Base-by-base conservation (phyloP, 495 filamentous ascomycete species). In the Clavariopsis aquatica region DNA sequence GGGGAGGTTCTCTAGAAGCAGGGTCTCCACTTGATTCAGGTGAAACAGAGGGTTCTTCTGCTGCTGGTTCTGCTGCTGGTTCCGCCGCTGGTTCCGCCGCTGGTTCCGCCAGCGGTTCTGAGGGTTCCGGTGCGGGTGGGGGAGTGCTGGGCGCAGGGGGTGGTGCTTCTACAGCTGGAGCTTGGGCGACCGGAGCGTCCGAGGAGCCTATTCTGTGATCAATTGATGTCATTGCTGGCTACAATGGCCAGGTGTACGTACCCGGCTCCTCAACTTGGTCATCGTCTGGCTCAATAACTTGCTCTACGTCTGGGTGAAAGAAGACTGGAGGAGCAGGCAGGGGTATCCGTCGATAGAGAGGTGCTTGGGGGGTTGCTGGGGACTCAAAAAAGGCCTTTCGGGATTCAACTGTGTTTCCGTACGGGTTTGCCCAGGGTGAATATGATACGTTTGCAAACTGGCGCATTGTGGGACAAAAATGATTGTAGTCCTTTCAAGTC, bases 341-440 rank as follows among this genome's bases (percentile, higher is more conserved):
- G 26, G 60, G 29, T 41, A 68, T 49, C 17, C 65, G 52, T 27
- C 55, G 52, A 31, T 68, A 68, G 12, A 38, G 47, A 52, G 45
- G 45, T 17, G 13, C 52, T 49, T 41, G 28, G 41, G 45, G 24
- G 17, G 20, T 26, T n/a, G 38, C 64, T 15, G 57, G 41, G 43
- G 17, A 57, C n/a, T 43, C 9, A 17, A 7, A 43, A n/a, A 10
- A 7, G 12, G 38, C 12, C 38, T 43, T 43, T 17, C 38, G 9
- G n/a, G 38, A 43, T 6, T 36, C 13, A 23, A 28, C 17, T 15
- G 64, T 9, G 52, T 38, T 57, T 7, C 41, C 15, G 36, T 52
- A 68, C 15, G 65, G 65, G 49, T 64, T 64, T 15, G 20, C 22
- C 65, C 65, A 68, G 22, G 65, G 65, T 31, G 65, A 68, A 36